phyloP scores from a whole-genome alignment of 768 basidiomycete genomes.

The Mycena vulgaris region DNA sequence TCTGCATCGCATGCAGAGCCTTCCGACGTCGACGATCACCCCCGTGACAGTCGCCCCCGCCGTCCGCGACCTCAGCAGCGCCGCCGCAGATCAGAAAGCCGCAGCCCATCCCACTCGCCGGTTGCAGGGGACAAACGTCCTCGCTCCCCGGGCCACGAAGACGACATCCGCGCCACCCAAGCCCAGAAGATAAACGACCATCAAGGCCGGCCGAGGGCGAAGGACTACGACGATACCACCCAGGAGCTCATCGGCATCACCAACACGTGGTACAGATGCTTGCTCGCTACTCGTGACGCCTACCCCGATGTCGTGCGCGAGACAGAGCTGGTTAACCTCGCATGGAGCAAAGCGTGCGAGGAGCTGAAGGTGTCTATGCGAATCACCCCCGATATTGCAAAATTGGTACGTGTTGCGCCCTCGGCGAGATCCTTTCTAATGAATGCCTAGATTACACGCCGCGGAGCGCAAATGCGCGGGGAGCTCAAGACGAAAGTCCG shows the following conservation, averaged over 20 bases:
- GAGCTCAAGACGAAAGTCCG: conserved; percentile 39
- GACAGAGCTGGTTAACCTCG: conserved; percentile 17
- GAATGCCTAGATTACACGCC: conserved; percentile 25
- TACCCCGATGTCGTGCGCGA: conserved; percentile 41
- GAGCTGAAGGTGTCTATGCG: conserved; percentile 24
- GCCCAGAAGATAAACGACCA: conserved; percentile 6
- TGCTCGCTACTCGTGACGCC: conserved; percentile 40
- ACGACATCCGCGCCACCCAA: conserved; percentile 4
- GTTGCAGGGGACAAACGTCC: conserved; percentile 14
- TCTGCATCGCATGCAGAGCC: neutral
- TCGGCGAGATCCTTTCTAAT: neutral
- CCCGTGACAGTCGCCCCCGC: neutral
- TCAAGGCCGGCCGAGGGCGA: conserved; percentile 29
- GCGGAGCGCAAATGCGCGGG: conserved; percentile 40
- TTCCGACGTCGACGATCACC: neutral
- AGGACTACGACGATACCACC: conserved; percentile 37
- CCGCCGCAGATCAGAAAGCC: neutral
- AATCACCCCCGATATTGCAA: conserved; percentile 34
- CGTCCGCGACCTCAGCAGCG: neutral
- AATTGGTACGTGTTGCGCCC: conserved; percentile 34
- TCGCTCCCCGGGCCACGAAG: neutral
- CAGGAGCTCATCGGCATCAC: conserved; percentile 42
- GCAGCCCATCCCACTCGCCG: neutral
- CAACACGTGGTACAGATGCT: conserved; percentile 35
- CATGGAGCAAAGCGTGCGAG: conserved; percentile 36